Evolutionary conservation across 352 stramenopile genomes (phyloP).

Genomic region (Saprolegnia parasitica): DNA sequence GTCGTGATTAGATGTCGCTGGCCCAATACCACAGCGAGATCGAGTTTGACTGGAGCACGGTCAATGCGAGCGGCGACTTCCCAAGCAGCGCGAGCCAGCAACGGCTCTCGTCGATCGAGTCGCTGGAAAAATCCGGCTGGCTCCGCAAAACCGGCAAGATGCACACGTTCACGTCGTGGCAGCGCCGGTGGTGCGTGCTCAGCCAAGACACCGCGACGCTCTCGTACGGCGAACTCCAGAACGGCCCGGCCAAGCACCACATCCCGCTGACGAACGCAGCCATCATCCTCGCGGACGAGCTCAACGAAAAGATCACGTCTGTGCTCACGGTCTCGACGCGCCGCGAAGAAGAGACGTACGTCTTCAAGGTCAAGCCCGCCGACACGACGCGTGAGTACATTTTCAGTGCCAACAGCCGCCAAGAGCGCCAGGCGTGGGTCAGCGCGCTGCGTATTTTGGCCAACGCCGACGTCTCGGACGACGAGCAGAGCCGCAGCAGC

Average conservation of each 20-base stretch:
- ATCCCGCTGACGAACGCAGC: conserved; percentile 68
- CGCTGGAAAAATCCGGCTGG: conserved; percentile 77
- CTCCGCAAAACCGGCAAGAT: conserved; percentile 78
- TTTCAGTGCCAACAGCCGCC: conserved; percentile 77
- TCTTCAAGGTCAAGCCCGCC: conserved; percentile 74
- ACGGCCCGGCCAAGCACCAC: conserved; percentile 47
- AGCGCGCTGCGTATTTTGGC: conserved; percentile 72
- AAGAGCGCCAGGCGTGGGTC: conserved; percentile 86
- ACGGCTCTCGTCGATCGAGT: conserved; percentile 21
- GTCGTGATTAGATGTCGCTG: conserved; percentile 40
- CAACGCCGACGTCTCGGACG: conserved; percentile 48
- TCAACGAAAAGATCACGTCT: conserved; percentile 79
- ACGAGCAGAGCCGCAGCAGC: background rate
- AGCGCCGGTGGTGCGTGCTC: conserved; percentile 70
- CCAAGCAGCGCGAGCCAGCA: conserved; percentile 30
- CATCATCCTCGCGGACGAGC: conserved; percentile 64
- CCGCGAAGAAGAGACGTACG: conserved; percentile 74
- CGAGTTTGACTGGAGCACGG: conserved; percentile 64
- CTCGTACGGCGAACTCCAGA: conserved; percentile 74
- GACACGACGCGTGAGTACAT: conserved; percentile 80
- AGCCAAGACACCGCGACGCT: conserved; percentile 74
- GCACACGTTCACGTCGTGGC: conserved; percentile 68
- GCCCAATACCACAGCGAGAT: conserved; percentile 53
- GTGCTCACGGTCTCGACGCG: conserved; percentile 76
- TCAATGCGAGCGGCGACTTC: conserved; percentile 27